phyloP scores from a whole-genome alignment of 352 stramenopile species.

The Phytopythium boreale region DNA sequence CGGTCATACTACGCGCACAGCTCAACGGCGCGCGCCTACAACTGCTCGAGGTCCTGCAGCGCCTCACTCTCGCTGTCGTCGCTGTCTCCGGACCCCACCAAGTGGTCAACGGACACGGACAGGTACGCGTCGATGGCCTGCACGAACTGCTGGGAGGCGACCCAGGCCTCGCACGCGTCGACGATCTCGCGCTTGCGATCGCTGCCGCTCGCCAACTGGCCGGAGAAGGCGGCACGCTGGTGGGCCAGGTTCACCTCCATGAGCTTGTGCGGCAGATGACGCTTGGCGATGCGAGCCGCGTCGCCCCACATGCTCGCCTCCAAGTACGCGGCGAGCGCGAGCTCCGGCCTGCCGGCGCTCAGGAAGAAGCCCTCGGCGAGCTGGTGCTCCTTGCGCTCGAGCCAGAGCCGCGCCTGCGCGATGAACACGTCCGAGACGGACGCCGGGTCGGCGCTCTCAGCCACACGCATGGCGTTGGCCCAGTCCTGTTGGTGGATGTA shows the following conservation, averaged over 20 bases:
- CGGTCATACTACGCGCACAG: conserved; percentile 86
- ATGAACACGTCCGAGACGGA: conserved; percentile 90
- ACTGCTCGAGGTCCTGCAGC: conserved; percentile 75
- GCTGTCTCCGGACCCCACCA: conserved; percentile 11
- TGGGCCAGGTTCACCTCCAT: conserved; percentile 89
- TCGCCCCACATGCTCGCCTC: conserved; percentile 88
- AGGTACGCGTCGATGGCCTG: conserved; percentile 93
- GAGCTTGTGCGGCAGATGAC: conserved; percentile 91
- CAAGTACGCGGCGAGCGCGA: conserved; percentile 85
- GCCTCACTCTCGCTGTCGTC: conserved; percentile 23
- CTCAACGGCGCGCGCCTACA: conserved; percentile 89
- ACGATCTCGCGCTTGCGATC: conserved; percentile 83
- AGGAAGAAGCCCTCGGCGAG: conserved; percentile 90
- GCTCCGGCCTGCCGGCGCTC: conserved; percentile 88
- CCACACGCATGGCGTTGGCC: conserved; percentile 89
- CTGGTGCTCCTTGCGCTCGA: conserved; percentile 84
- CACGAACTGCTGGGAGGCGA: conserved; percentile 86
- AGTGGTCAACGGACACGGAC: conserved; percentile 69
- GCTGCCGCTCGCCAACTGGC: conserved; percentile 23
- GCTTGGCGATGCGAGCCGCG: conserved; percentile 86
- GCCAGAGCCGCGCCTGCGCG: conserved; percentile 84
- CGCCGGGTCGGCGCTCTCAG: conserved; percentile 87
- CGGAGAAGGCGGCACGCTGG: conserved; percentile 76
- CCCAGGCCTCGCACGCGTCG: conserved; percentile 85
- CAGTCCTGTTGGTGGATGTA: conserved; percentile 95